phyloP scores from a whole-genome alignment of 1,284 basidiomycete species.

The Rhodotorula sp. region DNA sequence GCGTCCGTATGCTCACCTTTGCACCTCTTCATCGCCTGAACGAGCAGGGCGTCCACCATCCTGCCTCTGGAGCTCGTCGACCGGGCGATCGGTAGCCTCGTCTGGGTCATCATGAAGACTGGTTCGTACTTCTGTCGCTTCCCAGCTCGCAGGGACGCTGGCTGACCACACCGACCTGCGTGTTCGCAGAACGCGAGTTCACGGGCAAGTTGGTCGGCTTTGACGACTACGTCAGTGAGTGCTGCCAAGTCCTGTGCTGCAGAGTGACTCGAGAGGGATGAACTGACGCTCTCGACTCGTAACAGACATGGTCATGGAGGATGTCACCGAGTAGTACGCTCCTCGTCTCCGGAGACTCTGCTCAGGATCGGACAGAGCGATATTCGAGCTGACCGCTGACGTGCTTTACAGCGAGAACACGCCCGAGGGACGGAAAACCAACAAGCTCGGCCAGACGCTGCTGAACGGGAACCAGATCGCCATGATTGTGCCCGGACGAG shows the following conservation, averaged over 20 bases:
- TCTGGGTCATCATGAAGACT: slow-evolving; percentile 96
- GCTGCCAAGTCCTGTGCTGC: background rate
- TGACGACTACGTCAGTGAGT: slow-evolving; percentile 99
- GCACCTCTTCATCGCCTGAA: too few relatives aligned
- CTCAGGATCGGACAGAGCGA: background rate
- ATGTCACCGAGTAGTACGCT: slow-evolving; percentile 88
- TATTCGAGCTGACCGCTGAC: background rate
- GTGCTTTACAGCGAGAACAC: slow-evolving; percentile 68
- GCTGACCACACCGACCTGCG: background rate
- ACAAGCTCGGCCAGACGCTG: slow-evolving; percentile 81
- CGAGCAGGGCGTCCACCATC: slow-evolving; percentile 63
- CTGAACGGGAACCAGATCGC: slow-evolving; percentile 98
- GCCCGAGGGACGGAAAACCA: slow-evolving; percentile 71
- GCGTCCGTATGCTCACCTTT: too few relatives aligned
- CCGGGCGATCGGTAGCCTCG: slow-evolving; percentile 84
- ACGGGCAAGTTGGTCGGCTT: slow-evolving; percentile 94
- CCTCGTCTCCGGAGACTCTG: background rate
- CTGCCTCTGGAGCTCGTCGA: slow-evolving; percentile 78
- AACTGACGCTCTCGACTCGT: background rate
- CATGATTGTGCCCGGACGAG: slow-evolving; percentile 63
- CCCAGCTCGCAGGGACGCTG: rapidly evolving
- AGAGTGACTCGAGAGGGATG: too few relatives aligned
- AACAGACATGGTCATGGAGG: slow-evolving; percentile 94
- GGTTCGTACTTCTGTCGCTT: slow-evolving; percentile 13
- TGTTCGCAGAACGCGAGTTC: slow-evolving; percentile 73